These are phyloP conservation scores for Acanthamoeba rhysodes DNA, from an alignment of 208 protist species.

Conservation along the genomic window DNA sequence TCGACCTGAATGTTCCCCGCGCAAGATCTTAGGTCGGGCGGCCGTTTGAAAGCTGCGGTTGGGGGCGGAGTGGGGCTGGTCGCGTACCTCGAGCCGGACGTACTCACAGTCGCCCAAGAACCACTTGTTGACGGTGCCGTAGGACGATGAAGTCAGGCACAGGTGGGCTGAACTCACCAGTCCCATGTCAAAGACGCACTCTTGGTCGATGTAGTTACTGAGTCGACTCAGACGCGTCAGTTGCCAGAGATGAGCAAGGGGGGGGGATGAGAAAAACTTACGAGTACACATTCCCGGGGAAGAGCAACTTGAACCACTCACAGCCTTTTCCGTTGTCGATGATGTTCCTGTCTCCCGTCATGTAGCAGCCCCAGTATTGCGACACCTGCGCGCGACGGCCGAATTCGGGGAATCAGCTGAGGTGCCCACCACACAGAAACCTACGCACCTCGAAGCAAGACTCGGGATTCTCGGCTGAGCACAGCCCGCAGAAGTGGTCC, in stretches of 20 bases:
- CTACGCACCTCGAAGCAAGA: slow-evolving; percentile 3
- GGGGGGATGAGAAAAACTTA: background rate
- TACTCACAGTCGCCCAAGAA: slow-evolving; percentile 46
- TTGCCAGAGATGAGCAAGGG: background rate
- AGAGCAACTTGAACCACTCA: background rate
- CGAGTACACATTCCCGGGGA: background rate
- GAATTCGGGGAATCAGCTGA: background rate
- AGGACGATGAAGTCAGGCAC: background rate
- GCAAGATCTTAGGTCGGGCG: background rate
- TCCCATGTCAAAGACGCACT: background rate
- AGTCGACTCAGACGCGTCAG: no score
- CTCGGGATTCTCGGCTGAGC: slow-evolving; percentile 8
- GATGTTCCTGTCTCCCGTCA: slow-evolving; percentile 3
- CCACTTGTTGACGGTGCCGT: background rate
- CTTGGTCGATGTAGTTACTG: background rate
- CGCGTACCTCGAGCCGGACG: background rate
- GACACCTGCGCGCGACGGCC: background rate
- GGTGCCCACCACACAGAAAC: no score
- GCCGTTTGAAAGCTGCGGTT: background rate
- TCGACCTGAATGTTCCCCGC: background rate
- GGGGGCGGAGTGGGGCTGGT: background rate
- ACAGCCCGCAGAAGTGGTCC: slow-evolving; percentile 41
- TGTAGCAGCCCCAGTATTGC: background rate
- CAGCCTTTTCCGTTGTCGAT: background rate
- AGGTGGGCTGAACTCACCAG: background rate